These are phyloP conservation scores for Coemansia furcata DNA, from an alignment of 192 early-diverging fungal genomes.

Conservation along the genomic window DNA sequence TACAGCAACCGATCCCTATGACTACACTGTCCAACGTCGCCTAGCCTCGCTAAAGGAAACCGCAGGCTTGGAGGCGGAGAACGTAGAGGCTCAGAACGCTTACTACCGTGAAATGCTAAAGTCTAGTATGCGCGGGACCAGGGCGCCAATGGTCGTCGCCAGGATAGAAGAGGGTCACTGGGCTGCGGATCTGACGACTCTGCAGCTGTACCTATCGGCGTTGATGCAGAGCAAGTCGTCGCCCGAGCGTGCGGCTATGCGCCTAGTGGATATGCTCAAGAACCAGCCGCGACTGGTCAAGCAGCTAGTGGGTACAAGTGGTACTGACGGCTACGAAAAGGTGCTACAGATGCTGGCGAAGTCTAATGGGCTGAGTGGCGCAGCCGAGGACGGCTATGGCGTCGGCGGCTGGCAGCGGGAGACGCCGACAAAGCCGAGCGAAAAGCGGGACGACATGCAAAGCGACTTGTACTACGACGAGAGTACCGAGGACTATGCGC, in stretches of 20 bases:
- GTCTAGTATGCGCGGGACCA: constrained; percentile 25
- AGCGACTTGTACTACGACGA: constrained; percentile 22
- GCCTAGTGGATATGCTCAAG: constrained; percentile 43
- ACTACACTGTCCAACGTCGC: constrained; percentile 36
- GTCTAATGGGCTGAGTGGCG: constrained; percentile 6
- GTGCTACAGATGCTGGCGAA: constrained; percentile 44
- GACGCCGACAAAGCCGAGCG: not conserved
- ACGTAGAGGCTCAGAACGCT: constrained; percentile 31
- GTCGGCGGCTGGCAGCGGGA: not conserved
- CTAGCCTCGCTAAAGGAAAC: constrained; percentile 25
- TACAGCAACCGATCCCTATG: constrained; percentile 8
- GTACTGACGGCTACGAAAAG: constrained; percentile 30
- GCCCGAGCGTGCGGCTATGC: constrained; percentile 46
- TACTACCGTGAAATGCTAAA: constrained; percentile 50
- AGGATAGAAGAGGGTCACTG: constrained; percentile 42
- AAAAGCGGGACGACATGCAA: constrained; percentile 4
- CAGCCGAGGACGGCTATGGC: not conserved
- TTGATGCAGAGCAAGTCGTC: constrained; percentile 41
- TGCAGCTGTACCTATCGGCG: constrained; percentile 49
- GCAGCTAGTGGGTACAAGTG: constrained; percentile 29
- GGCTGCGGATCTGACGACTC: constrained; percentile 34
- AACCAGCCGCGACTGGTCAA: constrained; percentile 37
- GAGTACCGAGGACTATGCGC: constrained; percentile 7
- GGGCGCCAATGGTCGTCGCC: constrained; percentile 39
- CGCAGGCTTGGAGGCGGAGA: constrained; percentile 27